These are phyloP conservation scores for Naegleria lovaniensis DNA, from an alignment of 208 protist species.

Conservation along the genomic window DNA sequence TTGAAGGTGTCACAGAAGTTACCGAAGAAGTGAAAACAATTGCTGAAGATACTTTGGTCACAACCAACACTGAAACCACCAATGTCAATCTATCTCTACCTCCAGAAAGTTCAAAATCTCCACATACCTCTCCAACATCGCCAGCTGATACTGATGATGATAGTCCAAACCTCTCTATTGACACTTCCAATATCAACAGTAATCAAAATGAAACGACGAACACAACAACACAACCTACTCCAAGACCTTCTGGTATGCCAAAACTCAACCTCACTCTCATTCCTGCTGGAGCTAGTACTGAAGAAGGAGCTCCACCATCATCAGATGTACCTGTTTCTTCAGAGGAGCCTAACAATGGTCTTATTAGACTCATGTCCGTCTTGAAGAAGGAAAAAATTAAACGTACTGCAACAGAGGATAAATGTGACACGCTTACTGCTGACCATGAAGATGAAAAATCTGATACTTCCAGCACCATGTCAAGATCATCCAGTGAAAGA, in stretches of 20 bases:
- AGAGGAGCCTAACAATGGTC: background rate
- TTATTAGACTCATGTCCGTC: background rate
- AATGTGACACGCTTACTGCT: background rate
- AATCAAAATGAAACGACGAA: background rate
- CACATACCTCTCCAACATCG: background rate
- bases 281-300: background rate
- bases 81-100: background rate
- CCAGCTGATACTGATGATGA: background rate
- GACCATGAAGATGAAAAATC: background rate
- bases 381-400: background rate
- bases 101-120: background rate
- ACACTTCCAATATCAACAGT: background rate
- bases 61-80: background rate
- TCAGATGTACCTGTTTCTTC: background rate
- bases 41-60: background rate
- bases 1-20: no score
- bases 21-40: background rate
- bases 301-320: background rate
- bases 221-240: background rate
- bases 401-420: background rate
- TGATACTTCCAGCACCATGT: background rate
- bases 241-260: background rate
- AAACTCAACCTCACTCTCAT: background rate
- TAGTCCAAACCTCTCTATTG: background rate
- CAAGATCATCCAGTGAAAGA: background rate